Evolutionary conservation across 1,284 basidiomycete species (phyloP), one percentile per base, ranked within the genome.

Genomic region (Sporisorium sorghi): DNA sequence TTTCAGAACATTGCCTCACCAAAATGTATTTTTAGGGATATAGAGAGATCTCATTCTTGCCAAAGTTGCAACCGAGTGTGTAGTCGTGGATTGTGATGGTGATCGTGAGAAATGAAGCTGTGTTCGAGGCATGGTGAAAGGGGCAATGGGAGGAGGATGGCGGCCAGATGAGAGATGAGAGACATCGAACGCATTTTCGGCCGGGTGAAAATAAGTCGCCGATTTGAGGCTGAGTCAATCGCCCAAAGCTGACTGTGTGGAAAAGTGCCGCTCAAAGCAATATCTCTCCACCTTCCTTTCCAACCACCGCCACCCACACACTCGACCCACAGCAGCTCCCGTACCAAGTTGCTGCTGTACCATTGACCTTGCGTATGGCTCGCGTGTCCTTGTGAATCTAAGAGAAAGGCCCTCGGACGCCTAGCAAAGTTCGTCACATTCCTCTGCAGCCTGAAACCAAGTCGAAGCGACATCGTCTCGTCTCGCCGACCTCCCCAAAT

Each of bases 11-110:
- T 33, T 12, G 28, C 17, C 10, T 47, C 46, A 47, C 26, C 28
- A 47, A 30, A 47, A 47, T 47, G 46, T 47, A 47, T 47, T 47
- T 47, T 47, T 47, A 47, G 26, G 46, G 46, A 47, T 47, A 47
- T 30, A 40, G 1, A 12, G 7, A 28, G n/a, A 47, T 47, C 26
- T 47, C 46, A 47, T 30, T 21, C 26, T 30, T n/a, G 46, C 28
- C n/a, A n/a, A 47, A 10, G n/a, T 26, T 30, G 46, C 19, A n/a
- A n/a, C 28, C 24, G 15, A 5, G 46, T 30, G 26, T 28, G 24
- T 19, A 9, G n/a, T 28, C 12, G n/a, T 17, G n/a, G 8, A n/a
- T 10, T n/a, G n/a, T 17, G 44, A 28, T 46, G 44, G 17, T 30
- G 5, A n/a, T 19, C 9, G 23, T 26, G 28, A 30, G 44, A 24